Evolutionary conservation across 108 stramenopile genomes (phyloP).

Genomic region (Stephanodiscus minutulus): DNA sequence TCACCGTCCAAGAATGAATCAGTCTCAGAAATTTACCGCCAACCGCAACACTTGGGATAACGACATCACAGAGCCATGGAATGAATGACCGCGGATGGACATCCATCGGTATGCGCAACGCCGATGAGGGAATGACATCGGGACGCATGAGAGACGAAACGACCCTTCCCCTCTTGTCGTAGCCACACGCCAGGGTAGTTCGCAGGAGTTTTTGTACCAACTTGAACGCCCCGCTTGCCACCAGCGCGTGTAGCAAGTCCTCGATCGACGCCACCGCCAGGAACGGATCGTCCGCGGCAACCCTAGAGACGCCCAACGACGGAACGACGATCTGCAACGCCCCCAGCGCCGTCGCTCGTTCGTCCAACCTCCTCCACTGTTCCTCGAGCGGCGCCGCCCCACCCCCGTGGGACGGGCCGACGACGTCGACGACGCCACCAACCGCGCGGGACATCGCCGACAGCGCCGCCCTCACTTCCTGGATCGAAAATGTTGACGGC

Average conservation of each 20-base stretch:
- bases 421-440: slow-evolving; percentile 17
- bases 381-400: slow-evolving; percentile 19
- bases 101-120: slow-evolving; percentile 47
- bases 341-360: slow-evolving; percentile 29
- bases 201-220: slow-evolving; percentile 37
- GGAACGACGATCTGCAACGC: slow-evolving; percentile 23
- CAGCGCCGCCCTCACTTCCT: slow-evolving; percentile 48
- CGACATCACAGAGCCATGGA: slow-evolving; percentile 53
- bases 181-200: slow-evolving; percentile 14
- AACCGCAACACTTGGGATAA: slow-evolving; percentile 67
- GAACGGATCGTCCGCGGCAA: slow-evolving; percentile 42
- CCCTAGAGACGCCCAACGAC: slow-evolving; percentile 12
- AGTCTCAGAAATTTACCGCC: slow-evolving; percentile 62
- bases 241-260: slow-evolving; percentile 39
- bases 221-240: slow-evolving; percentile 50
- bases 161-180: slow-evolving; percentile 46
- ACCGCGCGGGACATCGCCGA: slow-evolving; percentile 46
- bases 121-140: slow-evolving; percentile 52
- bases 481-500: slow-evolving; percentile 14
- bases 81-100: slow-evolving; percentile 61
- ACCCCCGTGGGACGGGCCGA: slow-evolving; percentile 8
- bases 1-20: slow-evolving; percentile 68
- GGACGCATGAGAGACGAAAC: slow-evolving; percentile 22
- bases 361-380: slow-evolving; percentile 33
- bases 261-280: slow-evolving; percentile 26